Base-by-base conservation (phyloP, 306 rosid species). In the Alnus glutinosa region DNA sequence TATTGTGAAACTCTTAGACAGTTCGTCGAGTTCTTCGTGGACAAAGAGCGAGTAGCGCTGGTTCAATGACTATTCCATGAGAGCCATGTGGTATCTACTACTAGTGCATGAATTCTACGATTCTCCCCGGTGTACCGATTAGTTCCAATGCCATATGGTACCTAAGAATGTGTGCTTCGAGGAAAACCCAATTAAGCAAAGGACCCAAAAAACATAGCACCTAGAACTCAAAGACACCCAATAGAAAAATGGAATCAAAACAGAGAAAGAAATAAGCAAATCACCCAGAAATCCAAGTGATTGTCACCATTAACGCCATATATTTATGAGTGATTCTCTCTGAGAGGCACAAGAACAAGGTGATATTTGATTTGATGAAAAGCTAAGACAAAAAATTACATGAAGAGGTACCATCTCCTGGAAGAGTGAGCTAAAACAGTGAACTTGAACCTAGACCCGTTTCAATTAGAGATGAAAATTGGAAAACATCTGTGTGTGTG, bases 81-180 rank as follows among this genome's bases (percentile, higher is more conserved):
- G 37, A 77, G 79, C 77, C 83, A 78, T 85, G 86, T 50, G 87
- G 77, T 75, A 86, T 91, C 92, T 16, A 2, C 49, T 7, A 67
- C 51, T 42, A 2, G 57, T n/a, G 61, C 50, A 69, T 44, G 6
- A 58, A 86, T 75, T 62, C 85, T 77, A 59, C 69, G 71, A 39
- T 85, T 69, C 73, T 82, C 77, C 78, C 83, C 86, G 80, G 74
- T 74, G 75, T 78, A 32, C 74, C 78, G 78, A 87, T 76, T 75
- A 82, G 78, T 87, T 85, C 86, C 90, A 93, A 90, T 91, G 97
- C 97, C 98, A 94, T 94, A 97, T 89, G 97, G 85, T 85, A 80
- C 73, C 13, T 55, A 12, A 46, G 32, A 64, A 13, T 49, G 61
- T 55, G 47, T 46, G 70, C 83, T 78, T 75, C 73, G 46, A 4